A percentile compares a stretch with the other conserved stretches of the same genome.
Conservation (phyloP, 208 protist genomes). For the Histomonas meleagridis region DNA sequence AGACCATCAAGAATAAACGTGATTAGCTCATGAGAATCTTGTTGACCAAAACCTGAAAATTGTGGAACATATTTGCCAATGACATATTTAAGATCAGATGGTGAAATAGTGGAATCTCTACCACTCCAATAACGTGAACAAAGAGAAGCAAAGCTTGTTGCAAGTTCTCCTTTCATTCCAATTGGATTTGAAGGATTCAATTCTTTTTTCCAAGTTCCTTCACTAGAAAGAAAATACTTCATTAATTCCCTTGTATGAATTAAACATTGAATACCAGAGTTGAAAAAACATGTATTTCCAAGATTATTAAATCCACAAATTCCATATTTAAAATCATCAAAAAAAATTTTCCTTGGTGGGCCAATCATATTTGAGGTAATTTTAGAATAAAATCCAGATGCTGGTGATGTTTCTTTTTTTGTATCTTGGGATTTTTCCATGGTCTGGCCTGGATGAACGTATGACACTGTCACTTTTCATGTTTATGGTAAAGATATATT, state of each 20-base stretch:
- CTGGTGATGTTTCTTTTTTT: too few relatives aligned
- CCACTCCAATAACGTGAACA: neutral
- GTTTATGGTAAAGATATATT: too few relatives aligned
- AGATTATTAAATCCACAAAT: slow-evolving; percentile 75
- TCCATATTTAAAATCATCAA: too few relatives aligned
- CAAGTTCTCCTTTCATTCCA: neutral
- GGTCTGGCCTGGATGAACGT: too few relatives aligned
- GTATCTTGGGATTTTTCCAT: too few relatives aligned
- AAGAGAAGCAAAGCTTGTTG: neutral
- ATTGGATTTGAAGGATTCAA: neutral
- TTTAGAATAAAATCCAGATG: too few relatives aligned
- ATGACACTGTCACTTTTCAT: too few relatives aligned
- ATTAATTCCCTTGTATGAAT: slow-evolving; percentile 65
- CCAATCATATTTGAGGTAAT: too few relatives aligned
- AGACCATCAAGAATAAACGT: slow-evolving; percentile 68
- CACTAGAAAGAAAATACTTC: slow-evolving; percentile 25
- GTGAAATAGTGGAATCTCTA: neutral
- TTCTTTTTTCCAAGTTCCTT: neutral
- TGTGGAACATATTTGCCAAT: slow-evolving; percentile 44
- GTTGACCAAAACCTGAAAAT: slow-evolving; percentile 40
- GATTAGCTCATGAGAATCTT: slow-evolving; percentile 53
- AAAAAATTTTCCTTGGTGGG: too few relatives aligned
- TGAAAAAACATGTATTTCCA: slow-evolving; percentile 93
- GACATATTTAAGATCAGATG: slow-evolving; percentile 44
- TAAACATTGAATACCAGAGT: slow-evolving; percentile 76